Evolutionary conservation across 1,284 basidiomycete species (phyloP), one percentile per base, ranked within the genome.

Genomic region (Fomitopsis schrenkii): DNA sequence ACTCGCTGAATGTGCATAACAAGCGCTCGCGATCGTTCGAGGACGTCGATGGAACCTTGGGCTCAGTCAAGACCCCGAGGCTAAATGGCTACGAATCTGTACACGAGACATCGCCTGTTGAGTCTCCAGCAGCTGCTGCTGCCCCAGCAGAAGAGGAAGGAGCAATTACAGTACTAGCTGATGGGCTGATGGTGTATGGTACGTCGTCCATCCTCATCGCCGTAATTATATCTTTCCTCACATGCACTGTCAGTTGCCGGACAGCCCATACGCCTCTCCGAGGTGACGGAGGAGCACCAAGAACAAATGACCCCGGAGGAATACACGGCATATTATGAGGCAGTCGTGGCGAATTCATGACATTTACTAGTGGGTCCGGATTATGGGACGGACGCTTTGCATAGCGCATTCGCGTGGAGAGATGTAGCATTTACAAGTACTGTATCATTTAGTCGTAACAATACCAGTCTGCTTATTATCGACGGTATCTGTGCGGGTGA

Each of bases 251-350:
- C 62, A 91, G 91, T 93, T 28, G 86, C 88, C 64, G 90, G 91
- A n/a, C 74, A 78, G 59, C 79, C 83, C 6, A 83, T 89, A 62
- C 78, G 81, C 15, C 87, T 88, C 70, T 90, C 88, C n/a, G 76
- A 83, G 64, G 82, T 93, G 55, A 92, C 88, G 10, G 91, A 93
- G 68, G 91, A 91, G 66, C 87, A 93, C 68, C 88, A 93, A 67
- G 90, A 92, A 57, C 71, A 87, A 68, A 93, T 93, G 91, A 91
- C 90, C 10, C 86, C 90, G 8, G 91, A 93, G 58, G 91, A 93
- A 72, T 93, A 93, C 70, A 85, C 85, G n/a, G 82, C 84, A 30
- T 93, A 85, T 76, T 92, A 87, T 69, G 85, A 90, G 67, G 77
- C 90, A 55, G 64, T 72, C 61, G 63, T 64, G 9, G 61, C 68